Evolutionary conservation across 1,284 basidiomycete species (phyloP).

Genomic region (Pholiota adiposa): DNA sequence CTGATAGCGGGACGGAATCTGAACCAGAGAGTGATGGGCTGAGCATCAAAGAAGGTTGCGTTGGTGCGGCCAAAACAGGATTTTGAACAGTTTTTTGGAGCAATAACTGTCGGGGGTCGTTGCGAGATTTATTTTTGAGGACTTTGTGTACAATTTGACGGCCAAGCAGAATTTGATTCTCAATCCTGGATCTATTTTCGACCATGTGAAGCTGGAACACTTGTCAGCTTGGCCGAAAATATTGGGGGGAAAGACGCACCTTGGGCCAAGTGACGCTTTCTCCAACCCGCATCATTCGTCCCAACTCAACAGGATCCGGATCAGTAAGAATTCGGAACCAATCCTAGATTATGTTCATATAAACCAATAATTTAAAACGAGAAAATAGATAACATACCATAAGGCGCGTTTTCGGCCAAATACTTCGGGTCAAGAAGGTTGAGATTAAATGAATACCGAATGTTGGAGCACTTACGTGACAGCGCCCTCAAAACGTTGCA

Average conservation of each 20-base stretch:
- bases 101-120: slow-evolving; percentile 30
- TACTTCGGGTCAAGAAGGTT: slow-evolving; percentile 43
- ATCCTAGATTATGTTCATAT: slow-evolving; percentile 50
- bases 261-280: slow-evolving; percentile 96
- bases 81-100: slow-evolving; percentile 24
- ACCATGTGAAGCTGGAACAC: slow-evolving; percentile 82
- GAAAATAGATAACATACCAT: slow-evolving; percentile 49
- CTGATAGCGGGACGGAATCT: slow-evolving; percentile 53
- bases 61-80: slow-evolving; percentile 16
- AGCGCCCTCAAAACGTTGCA: slow-evolving; percentile 85
- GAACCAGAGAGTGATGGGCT: slow-evolving; percentile 40
- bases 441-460: background rate
- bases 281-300: slow-evolving; percentile 85
- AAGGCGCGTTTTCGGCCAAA: slow-evolving; percentile 85
- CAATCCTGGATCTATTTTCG: slow-evolving; percentile 79
- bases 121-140: slow-evolving; percentile 36
- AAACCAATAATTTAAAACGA: background rate
- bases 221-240: background rate
- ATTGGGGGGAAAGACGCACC: slow-evolving; percentile 44
- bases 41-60: slow-evolving; percentile 27
- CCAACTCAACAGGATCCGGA: slow-evolving; percentile 79
- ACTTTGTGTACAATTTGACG: slow-evolving; percentile 72
- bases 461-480: slow-evolving; percentile 63
- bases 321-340: slow-evolving; percentile 87
- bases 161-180: slow-evolving; percentile 84